Percentiles rank a stretch among this genome's conserved stretches.
Conservation (phyloP, 176 grass and related monocot species). For the Raddia distichophylla region DNA sequence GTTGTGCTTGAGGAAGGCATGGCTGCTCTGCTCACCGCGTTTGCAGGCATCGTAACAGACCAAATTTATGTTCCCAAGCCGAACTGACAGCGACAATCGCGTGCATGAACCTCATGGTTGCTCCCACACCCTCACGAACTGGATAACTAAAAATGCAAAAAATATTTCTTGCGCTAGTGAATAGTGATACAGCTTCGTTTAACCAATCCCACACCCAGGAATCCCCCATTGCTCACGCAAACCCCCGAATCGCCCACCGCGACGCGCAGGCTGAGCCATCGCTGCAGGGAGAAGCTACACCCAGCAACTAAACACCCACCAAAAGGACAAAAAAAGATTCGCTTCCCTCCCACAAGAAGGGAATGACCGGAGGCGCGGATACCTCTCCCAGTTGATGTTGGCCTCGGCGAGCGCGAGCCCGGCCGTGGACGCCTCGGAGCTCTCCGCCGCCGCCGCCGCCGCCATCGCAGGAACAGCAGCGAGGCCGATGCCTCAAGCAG, state of each 20-base stretch:
- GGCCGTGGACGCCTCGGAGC: constrained; percentile 49
- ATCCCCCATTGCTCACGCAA: constrained; percentile 3
- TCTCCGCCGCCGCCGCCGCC: constrained; percentile 55
- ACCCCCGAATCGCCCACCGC: neutral
- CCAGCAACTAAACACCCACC: neutral
- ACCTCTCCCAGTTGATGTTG: constrained; percentile 98
- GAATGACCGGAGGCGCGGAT: neutral
- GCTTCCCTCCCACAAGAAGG: neutral
- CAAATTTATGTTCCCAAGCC: neutral
- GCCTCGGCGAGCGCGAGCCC: constrained; percentile 76
- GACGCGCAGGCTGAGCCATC: neutral
- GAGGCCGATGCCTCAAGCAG: neutral
- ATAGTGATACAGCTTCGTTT: neutral
- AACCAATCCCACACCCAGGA: neutral
- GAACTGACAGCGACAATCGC: neutral
- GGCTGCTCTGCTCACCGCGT: neutral
- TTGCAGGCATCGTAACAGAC: neutral
- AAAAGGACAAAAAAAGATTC: neutral
- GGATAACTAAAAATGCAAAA: neutral
- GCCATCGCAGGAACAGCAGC: neutral
- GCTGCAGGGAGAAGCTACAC: neutral
- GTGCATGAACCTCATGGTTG: neutral
- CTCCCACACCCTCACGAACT: neutral
- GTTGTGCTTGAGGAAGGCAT: neutral
- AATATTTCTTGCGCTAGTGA: neutral